These are phyloP conservation scores for Stephanodiscus minutulus DNA, from an alignment of 108 stramenopile species.

Conservation along the genomic window DNA sequence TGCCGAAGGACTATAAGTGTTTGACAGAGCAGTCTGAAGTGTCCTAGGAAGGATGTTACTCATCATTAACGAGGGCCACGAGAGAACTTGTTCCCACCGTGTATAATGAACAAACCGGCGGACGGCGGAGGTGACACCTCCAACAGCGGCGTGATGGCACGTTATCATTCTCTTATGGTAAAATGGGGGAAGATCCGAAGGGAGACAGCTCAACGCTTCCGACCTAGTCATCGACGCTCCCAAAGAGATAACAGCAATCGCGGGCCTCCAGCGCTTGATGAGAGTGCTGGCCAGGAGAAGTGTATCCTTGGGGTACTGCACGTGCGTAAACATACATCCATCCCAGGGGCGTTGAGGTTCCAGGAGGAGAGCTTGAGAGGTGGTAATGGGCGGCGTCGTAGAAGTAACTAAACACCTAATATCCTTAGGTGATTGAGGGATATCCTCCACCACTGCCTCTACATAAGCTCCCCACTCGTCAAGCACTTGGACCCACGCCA, in stretches of 20 bases:
- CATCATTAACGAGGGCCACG: neutral
- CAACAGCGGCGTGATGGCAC: neutral
- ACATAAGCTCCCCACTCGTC: neutral
- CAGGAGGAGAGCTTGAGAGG: neutral
- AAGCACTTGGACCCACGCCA: neutral
- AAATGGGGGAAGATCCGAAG: no score
- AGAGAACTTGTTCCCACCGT: neutral
- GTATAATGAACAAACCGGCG: neutral
- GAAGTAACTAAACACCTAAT: neutral
- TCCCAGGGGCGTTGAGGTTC: neutral
- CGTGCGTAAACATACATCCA: neutral
- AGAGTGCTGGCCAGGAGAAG: no score
- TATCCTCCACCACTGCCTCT: neutral
- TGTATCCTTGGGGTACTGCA: neutral
- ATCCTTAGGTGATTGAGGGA: neutral
- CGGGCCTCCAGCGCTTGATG: no score
- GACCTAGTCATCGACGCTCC: no score
- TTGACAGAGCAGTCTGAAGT: conserved; percentile 3
- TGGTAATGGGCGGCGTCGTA: neutral
- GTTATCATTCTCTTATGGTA: neutral
- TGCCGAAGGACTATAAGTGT: neutral
- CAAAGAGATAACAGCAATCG: no score
- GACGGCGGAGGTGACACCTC: neutral
- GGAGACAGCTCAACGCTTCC: no score
- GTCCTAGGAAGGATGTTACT: neutral